Conservation (phyloP, 2,329 filamentous ascomycete species). For the Neocucurbitaria cava region DNA sequence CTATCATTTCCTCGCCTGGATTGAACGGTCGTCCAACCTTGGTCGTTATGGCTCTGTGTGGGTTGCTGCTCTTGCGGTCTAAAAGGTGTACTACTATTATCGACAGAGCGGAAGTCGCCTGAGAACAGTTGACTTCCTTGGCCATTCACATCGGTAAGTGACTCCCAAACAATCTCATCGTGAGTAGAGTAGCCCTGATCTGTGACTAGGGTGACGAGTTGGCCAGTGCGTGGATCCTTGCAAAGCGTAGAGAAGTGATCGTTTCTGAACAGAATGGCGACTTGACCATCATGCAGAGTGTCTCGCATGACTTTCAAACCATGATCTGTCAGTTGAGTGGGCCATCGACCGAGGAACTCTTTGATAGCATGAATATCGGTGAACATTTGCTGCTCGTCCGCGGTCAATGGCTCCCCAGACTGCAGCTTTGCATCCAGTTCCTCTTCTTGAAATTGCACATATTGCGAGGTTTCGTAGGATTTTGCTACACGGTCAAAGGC, state of each 20-base stretch:
- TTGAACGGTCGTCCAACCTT: slow-evolving; percentile 65
- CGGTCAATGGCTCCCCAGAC: slow-evolving; percentile 64
- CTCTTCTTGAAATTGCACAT: slow-evolving; percentile 85
- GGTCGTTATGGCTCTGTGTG: slow-evolving; percentile 39
- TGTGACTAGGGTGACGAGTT: slow-evolving; percentile 85
- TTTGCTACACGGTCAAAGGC: slow-evolving; percentile 77
- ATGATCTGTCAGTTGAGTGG: slow-evolving; percentile 85
- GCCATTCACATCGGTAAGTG: slow-evolving; percentile 85
- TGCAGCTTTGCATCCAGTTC: slow-evolving; percentile 83
- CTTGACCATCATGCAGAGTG: slow-evolving; percentile 74
- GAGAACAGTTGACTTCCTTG: slow-evolving; percentile 83
- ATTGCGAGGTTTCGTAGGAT: slow-evolving; percentile 91
- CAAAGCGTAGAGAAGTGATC: slow-evolving; percentile 97
- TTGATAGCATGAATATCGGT: slow-evolving; percentile 87
- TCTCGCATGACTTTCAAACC: slow-evolving; percentile 78
- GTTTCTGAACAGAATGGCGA: slow-evolving; percentile 94
- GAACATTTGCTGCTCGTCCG: slow-evolving; percentile 78
- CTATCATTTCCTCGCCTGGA: slow-evolving; percentile 37
- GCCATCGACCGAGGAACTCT: slow-evolving; percentile 76
- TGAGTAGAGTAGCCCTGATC: slow-evolving; percentile 89
- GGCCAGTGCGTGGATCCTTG: slow-evolving; percentile 78
- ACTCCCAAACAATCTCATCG: slow-evolving; percentile 96
- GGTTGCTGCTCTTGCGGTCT: slow-evolving; percentile 36
- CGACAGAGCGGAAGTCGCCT: slow-evolving; percentile 88
- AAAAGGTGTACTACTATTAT: slow-evolving; percentile 55